Percentiles rank a stretch among this genome's conserved stretches.
phyloP scores from a whole-genome alignment of 768 basidiomycete species.

The Panus rudis region DNA sequence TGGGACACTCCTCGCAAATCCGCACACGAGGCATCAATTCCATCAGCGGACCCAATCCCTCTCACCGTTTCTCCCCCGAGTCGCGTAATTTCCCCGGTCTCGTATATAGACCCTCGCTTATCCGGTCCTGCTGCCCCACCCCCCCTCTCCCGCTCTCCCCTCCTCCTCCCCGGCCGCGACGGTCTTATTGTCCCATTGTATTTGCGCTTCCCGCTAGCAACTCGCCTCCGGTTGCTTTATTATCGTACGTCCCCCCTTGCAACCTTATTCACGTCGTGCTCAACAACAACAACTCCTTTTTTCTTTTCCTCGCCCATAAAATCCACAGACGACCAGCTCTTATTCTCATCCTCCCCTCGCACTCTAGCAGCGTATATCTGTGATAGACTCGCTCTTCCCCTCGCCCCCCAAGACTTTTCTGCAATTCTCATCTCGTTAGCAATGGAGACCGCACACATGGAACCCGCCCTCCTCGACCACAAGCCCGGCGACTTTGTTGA shows the following conservation, averaged over 20 bases:
- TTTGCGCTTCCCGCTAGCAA: slow-evolving; percentile 12
- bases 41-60: neutral
- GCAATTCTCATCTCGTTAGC: slow-evolving; percentile 13
- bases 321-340: slow-evolving; percentile 10
- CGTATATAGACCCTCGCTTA: slow-evolving; percentile 18
- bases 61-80: neutral
- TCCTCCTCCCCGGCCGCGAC: slow-evolving; percentile 13
- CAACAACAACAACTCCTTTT: slow-evolving; percentile 14
- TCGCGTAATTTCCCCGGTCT: neutral
- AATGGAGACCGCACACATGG: slow-evolving; percentile 43
- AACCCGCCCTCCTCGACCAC: slow-evolving; percentile 41
- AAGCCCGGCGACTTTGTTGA: slow-evolving; percentile 47
- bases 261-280: slow-evolving; percentile 14
- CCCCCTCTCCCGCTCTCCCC: slow-evolving; percentile 14
- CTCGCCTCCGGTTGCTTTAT: slow-evolving; percentile 11
- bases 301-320: slow-evolving; percentile 1
- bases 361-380: slow-evolving; percentile 13
- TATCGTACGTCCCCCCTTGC: slow-evolving; percentile 10
- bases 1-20: neutral
- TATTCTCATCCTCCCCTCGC: slow-evolving; percentile 17
- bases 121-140: slow-evolving; percentile 10
- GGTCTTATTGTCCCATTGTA: slow-evolving; percentile 15
- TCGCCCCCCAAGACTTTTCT: slow-evolving; percentile 12
- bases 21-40: slow-evolving; percentile 10
- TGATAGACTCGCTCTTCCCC: slow-evolving; percentile 10